phyloP scores from a whole-genome alignment of 495 filamentous ascomycete species.

The Tuber aestivum region DNA sequence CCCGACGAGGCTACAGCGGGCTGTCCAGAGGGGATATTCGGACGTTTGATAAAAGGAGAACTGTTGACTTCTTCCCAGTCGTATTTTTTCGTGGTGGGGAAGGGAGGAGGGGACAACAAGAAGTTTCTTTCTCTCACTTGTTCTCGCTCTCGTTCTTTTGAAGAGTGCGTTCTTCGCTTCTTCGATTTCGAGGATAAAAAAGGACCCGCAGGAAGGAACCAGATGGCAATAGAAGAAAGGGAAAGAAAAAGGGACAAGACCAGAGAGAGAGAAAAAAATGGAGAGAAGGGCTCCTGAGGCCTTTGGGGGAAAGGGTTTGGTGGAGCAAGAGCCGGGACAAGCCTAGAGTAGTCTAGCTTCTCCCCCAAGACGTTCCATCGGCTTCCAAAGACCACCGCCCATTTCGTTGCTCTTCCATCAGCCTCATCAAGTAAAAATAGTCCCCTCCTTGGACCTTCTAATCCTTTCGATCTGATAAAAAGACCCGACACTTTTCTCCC shows the following conservation, averaged over 20 bases:
- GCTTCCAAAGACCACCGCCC: constrained; percentile 34
- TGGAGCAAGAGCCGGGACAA: constrained; percentile 28
- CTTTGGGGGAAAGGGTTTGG: constrained; percentile 28
- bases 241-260: constrained; percentile 9
- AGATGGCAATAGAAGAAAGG: constrained; percentile 18
- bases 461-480: constrained; percentile 4
- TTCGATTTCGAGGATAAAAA: neutral
- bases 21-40: neutral
- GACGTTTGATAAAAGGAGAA: neutral
- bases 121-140: neutral
- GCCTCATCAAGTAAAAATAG: constrained; percentile 28
- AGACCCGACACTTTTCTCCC: neutral
- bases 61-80: neutral
- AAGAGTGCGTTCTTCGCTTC: neutral
- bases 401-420: constrained; percentile 37
- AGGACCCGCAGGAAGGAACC: neutral
- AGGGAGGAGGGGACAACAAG: constrained; percentile 17
- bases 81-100: neutral
- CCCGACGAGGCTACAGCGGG: neutral
- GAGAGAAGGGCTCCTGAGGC: constrained; percentile 14
- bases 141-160: neutral
- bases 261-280: constrained; percentile 6
- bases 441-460: neutral
- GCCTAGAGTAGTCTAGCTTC: constrained; percentile 24
- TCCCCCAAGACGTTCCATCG: constrained; percentile 35